Base-by-base conservation (phyloP, 2,329 filamentous ascomycete species). In the Talaromyces sp. region DNA sequence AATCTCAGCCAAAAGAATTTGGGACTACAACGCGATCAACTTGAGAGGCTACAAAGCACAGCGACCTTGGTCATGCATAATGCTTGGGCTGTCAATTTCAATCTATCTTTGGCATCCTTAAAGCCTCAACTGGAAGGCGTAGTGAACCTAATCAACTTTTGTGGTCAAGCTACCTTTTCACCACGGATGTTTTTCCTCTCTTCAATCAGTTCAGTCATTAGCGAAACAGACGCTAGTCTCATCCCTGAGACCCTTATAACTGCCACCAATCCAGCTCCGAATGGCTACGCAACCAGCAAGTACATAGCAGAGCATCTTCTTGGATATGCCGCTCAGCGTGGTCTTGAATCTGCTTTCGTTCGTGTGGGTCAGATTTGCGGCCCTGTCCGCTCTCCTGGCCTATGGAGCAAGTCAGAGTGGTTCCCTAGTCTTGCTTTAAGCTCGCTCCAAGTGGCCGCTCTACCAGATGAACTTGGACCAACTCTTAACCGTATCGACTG, bases 331-430 rank as follows among this genome's bases (percentile, higher is more conserved):
- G 64, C 69, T 10, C 43, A 50, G 4, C 47, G 47, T n/a, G 52
- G 53, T 1, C 53, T 52, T 10, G 46, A 59, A 5, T 57, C 57
- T 3, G 62, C 47, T 2, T 57, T 72, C 19, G 48, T 60, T 19
- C 68, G 72, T 0, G 64, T 73, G 2, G 72, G 72, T 7, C 72
- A 74, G 42, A 61, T 75, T 16, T 67, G 61, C 11, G 71, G 71
- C 0, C 56, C 64, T 27, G 64, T 47, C 46, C 65, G 67, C 14
- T 61, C 63, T 5, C 3, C 16, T 7, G 82, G 82, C 0, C 59
- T 65, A 17, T 86, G 83, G 84, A 84, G 82, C 55, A 72, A 69
- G 27, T 74, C 80, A 5, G 83, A 86, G 57, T 66, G 64, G 64
- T 30, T 66, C 33, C 64, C 64, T 10, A 56, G 51, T 9, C 24